Evolutionary conservation across 805 yeast species (phyloP).

Genomic region (Wickerhamiella domercqiae): DNA sequence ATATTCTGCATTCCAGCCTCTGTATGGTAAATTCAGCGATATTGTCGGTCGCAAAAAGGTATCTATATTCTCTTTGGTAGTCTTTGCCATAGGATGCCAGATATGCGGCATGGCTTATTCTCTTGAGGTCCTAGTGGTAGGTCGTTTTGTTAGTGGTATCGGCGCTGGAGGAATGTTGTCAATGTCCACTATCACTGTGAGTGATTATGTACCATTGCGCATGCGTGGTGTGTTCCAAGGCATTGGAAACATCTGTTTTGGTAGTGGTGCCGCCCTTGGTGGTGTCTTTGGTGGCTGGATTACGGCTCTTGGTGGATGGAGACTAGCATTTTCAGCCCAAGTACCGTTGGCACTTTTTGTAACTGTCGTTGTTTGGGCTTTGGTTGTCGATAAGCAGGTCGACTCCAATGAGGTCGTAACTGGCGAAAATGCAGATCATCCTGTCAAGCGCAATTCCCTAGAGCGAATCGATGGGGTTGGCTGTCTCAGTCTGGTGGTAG

Average conservation of each 20-base stretch:
- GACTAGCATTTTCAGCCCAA: constrained; percentile 31
- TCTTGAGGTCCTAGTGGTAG: constrained; percentile 48
- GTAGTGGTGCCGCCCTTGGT: constrained; percentile 62
- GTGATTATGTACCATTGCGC: constrained; percentile 63
- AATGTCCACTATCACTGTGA: constrained; percentile 56
- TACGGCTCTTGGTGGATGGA: constrained; percentile 46
- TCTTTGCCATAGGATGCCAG: constrained; percentile 34
- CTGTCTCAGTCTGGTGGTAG: constrained; percentile 39
- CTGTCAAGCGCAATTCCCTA: constrained; percentile 32
- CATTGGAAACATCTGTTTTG: constrained; percentile 57
- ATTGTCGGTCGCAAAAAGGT: constrained; percentile 31
- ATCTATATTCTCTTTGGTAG: constrained; percentile 27
- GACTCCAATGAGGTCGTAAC: constrained; percentile 20
- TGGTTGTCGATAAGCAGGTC: constrained; percentile 9
- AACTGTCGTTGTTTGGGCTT: constrained; percentile 8
- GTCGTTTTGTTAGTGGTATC: constrained; percentile 67
- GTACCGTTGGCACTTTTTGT: constrained; percentile 27
- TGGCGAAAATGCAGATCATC: constrained; percentile 9
- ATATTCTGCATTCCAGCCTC: constrained; percentile 58
- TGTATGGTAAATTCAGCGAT: constrained; percentile 57
- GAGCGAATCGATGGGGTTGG: constrained; percentile 56
- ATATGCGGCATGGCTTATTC: constrained; percentile 37
- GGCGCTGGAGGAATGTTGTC: constrained; percentile 87
- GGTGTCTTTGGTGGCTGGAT: constrained; percentile 43
- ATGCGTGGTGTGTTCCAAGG: constrained; percentile 78